Evolutionary conservation across 192 early-diverging fungal genomes (phyloP).

Genomic region (Coemansia sp.): DNA sequence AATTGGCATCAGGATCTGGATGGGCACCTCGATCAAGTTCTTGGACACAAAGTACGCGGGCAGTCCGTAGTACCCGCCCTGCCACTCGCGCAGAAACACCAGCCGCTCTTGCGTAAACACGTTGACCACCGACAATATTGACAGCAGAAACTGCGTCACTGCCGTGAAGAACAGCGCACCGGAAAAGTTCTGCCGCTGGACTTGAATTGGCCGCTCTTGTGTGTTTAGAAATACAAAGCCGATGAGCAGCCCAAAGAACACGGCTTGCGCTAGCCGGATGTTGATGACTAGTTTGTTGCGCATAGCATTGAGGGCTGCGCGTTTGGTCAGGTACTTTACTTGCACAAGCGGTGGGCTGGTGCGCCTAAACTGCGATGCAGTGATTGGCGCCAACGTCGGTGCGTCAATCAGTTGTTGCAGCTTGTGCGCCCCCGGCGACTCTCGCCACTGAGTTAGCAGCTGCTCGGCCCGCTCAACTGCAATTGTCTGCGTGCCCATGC

Average conservation of each 20-base stretch:
- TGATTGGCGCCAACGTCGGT: conserved; percentile 28
- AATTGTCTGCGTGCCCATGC: background rate
- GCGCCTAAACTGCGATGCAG: conserved; percentile 25
- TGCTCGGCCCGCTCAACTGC: conserved; percentile 13
- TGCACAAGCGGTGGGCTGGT: conserved; percentile 34
- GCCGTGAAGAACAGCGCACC: conserved; percentile 59
- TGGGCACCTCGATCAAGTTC: conserved; percentile 58
- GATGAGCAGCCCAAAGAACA: conserved; percentile 55
- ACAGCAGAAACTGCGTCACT: conserved; percentile 49
- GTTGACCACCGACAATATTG: conserved; percentile 51
- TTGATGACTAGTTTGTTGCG: conserved; percentile 57
- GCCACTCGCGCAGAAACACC: conserved; percentile 61
- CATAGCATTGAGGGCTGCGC: conserved; percentile 48
- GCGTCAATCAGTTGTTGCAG: conserved; percentile 18
- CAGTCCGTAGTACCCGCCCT: conserved; percentile 58
- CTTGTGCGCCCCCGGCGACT: conserved; percentile 20
- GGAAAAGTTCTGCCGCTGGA: conserved; percentile 54
- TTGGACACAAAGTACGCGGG: conserved; percentile 59
- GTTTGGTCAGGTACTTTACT: conserved; percentile 42
- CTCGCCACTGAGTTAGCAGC: conserved; percentile 47
- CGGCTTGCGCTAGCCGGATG: conserved; percentile 47
- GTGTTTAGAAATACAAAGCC: conserved; percentile 59
- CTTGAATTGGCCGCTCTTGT: conserved; percentile 19
- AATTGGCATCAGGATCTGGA: conserved; percentile 53
- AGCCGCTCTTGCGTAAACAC: conserved; percentile 56